Evolutionary conservation across 805 yeast species (phyloP).

Genomic region (Wickerhamomyces kurtzmanii): DNA sequence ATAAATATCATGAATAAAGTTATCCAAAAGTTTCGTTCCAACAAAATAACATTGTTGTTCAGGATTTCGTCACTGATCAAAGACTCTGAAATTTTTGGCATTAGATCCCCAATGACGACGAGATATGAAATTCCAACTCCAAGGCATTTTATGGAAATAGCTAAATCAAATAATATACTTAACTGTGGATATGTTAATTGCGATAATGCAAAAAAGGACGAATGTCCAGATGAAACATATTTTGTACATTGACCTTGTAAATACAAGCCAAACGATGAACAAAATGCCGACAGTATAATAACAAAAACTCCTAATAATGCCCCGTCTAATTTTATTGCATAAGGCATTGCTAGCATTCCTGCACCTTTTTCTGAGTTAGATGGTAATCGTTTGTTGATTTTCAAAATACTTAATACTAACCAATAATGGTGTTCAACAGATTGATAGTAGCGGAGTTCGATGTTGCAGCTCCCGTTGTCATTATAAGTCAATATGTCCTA

Average conservation of each 20-base stretch:
- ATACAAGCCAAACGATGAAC: slow-evolving; percentile 61
- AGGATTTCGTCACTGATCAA: slow-evolving; percentile 12
- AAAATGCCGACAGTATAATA: slow-evolving; percentile 50
- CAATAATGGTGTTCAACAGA: slow-evolving; percentile 44
- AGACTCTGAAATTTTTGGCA: slow-evolving; percentile 46
- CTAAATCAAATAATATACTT: slow-evolving; percentile 53
- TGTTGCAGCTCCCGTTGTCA: slow-evolving; percentile 19
- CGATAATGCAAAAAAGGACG: slow-evolving; percentile 57
- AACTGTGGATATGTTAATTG: slow-evolving; percentile 52
- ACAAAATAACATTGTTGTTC: slow-evolving; percentile 12
- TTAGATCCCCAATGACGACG: slow-evolving; percentile 61
- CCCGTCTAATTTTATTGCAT: slow-evolving; percentile 60
- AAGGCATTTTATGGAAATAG: slow-evolving; percentile 62
- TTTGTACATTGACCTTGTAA: slow-evolving; percentile 49
- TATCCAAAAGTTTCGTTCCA: slow-evolving; percentile 51
- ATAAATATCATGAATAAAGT: slow-evolving; percentile 38
- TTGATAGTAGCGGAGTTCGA: slow-evolving; percentile 41
- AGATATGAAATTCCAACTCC: slow-evolving; percentile 63
- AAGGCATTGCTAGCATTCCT: slow-evolving; percentile 66
- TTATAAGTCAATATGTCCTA: too few species aligned
- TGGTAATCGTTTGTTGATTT: too few species aligned
- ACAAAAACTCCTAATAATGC: slow-evolving; percentile 46
- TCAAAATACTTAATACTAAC: slow-evolving; percentile 8
- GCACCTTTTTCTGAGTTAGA: too few species aligned
- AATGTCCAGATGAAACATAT: slow-evolving; percentile 47